These are phyloP conservation scores for Solanum hybrid DNA, from an alignment of 305 asterid genomes.

Conservation along the genomic window DNA sequence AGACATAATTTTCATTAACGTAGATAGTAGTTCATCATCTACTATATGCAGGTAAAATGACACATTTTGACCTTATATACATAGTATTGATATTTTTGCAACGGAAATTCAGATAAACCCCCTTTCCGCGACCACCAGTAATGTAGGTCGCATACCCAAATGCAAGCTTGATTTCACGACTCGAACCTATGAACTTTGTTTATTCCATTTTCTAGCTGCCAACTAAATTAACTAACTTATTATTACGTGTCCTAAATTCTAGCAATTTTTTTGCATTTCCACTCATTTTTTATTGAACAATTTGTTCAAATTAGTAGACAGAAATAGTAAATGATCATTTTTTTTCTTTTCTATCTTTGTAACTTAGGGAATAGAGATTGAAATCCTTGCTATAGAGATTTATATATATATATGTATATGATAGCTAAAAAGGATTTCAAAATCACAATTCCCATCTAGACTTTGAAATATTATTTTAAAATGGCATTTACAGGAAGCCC, in stretches of 20 bases:
- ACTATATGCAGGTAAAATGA: neutral
- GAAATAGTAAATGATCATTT: neutral
- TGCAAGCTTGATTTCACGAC: neutral
- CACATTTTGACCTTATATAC: neutral
- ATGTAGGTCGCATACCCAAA: neutral
- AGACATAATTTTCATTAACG: too few species aligned
- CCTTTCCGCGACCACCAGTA: rapidly evolving
- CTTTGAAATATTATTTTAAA: neutral
- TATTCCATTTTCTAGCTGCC: neutral
- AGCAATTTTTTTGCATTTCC: neutral
- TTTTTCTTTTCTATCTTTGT: neutral
- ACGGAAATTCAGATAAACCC: neutral
- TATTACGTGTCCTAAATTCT: neutral
- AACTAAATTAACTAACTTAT: neutral
- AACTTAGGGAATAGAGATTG: neutral
- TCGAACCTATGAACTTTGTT: neutral
- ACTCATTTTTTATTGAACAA: neutral
- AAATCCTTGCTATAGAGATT: neutral
- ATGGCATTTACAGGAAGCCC: constrained; percentile 8
- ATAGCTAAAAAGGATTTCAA: neutral
- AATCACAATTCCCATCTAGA: neutral
- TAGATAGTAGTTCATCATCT: too few species aligned
- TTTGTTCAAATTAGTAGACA: neutral
- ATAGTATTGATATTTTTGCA: too few species aligned
- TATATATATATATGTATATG: too few species aligned